phyloP scores from a whole-genome alignment of 2,329 filamentous ascomycete species.

The Rugonectria rugulosa region DNA sequence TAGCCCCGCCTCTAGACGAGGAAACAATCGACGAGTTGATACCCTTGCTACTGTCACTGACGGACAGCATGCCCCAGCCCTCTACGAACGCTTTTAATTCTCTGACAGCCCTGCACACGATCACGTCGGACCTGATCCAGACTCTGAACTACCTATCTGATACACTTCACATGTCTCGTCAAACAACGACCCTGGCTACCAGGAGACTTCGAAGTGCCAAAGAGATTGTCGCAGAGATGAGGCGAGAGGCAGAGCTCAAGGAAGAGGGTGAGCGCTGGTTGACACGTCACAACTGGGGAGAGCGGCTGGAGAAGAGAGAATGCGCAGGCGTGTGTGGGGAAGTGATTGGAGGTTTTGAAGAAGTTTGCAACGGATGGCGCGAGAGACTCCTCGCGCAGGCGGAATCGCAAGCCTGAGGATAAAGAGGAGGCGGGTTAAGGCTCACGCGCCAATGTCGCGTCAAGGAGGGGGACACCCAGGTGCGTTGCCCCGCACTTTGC shows the following conservation, averaged over 20 bases:
- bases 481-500: conserved; percentile 17
- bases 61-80: conserved; percentile 71
- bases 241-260: conserved; percentile 79
- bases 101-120: conserved; percentile 71
- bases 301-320: conserved; percentile 76
- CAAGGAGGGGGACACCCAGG: conserved; percentile 18
- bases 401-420: conserved; percentile 52
- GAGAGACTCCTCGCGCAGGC: conserved; percentile 74
- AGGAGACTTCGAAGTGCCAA: conserved; percentile 81
- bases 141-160: conserved; percentile 88
- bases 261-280: conserved; percentile 88
- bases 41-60: conserved; percentile 70
- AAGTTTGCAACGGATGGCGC: conserved; percentile 86
- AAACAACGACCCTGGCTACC: conserved; percentile 83
- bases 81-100: conserved; percentile 70
- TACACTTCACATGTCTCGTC: conserved; percentile 91
- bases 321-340: conserved; percentile 85
- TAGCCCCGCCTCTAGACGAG: conserved; percentile 67
- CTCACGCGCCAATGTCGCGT: conserved; percentile 9
- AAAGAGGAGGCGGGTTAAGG: neutral
- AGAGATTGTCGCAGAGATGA: conserved; percentile 86
- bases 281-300: conserved; percentile 82
- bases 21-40: conserved; percentile 74
- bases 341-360: conserved; percentile 91
- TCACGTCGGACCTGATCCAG: conserved; percentile 77